Evolutionary conservation across 2,329 filamentous ascomycete species (phyloP).

Genomic region (Talaromyces sp.): DNA sequence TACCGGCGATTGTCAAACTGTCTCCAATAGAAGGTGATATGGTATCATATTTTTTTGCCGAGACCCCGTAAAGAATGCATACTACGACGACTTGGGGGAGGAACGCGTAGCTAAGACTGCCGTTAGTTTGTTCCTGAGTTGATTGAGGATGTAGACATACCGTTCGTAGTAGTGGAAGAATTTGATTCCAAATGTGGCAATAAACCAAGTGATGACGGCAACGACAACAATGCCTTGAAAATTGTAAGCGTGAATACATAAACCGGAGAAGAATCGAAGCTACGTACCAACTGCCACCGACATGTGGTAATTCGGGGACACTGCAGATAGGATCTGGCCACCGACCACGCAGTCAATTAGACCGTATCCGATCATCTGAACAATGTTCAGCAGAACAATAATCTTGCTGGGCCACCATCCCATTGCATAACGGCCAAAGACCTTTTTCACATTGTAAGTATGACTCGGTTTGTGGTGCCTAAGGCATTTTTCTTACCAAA

Average conservation of each 20-base stretch:
- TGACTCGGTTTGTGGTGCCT: neutral
- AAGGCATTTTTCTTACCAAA: slow-evolving; percentile 42
- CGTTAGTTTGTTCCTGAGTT: neutral
- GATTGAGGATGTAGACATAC: slow-evolving; percentile 29
- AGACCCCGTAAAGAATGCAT: slow-evolving; percentile 60
- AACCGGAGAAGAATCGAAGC: neutral
- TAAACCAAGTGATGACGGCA: slow-evolving; percentile 59
- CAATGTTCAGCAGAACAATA: slow-evolving; percentile 60
- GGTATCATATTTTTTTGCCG: slow-evolving; percentile 59
- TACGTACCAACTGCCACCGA: slow-evolving; percentile 58
- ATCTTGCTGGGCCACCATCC: slow-evolving; percentile 65
- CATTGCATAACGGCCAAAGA: slow-evolving; percentile 60
- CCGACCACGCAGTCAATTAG: slow-evolving; percentile 64
- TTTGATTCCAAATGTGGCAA: slow-evolving; percentile 66
- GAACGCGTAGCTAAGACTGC: slow-evolving; percentile 54
- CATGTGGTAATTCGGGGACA: slow-evolving; percentile 57
- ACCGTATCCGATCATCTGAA: slow-evolving; percentile 61
- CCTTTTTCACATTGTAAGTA: slow-evolving; percentile 29
- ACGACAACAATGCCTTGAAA: slow-evolving; percentile 57
- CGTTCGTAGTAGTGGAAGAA: slow-evolving; percentile 68
- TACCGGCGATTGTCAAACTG: slow-evolving; percentile 51
- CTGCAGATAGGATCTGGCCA: slow-evolving; percentile 66
- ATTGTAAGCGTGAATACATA: neutral
- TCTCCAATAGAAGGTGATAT: slow-evolving; percentile 52
- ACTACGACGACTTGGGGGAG: slow-evolving; percentile 61